Base-by-base conservation (phyloP, 305 asterid species). In the Petunia hybrid region DNA sequence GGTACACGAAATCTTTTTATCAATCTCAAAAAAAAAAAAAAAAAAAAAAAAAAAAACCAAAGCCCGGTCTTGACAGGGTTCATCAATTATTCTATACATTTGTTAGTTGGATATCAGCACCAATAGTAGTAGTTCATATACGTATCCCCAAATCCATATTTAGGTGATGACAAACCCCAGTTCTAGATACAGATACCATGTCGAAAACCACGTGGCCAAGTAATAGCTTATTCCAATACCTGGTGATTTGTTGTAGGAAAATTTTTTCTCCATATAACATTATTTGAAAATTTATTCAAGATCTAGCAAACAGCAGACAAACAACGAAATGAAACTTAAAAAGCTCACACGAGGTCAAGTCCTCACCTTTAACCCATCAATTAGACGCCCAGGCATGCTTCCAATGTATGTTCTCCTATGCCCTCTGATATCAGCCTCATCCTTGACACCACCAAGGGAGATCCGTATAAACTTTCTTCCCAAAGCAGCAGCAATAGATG, bases 351-450 rank as follows among this genome's bases (percentile, higher is more conserved):
- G 80, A 38, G 77, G 84, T 76, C 45, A 61, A 14, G 74, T 79
- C 83, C 84, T 48, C 83, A 97, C 99, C 98, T 97, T 97, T 82
- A 97, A 75, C 80, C 99, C 99, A 88, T 97, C 99, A 90, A 97
- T 88, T 86, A 97, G 98, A 80, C 98, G 98, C 65, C 99, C 99
- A 74, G 98, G 99, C 99, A 97, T 97, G 88, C 99, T 97, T 84
- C 99, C 99, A 81, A 94, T 93, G 80, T 97, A 97, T 61, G 98
- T 93, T 84, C 99, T 94, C 83, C 99, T 91, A 80, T 93, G 99
- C 88, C 99, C 99, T 87, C 99, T 90, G 82, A 97, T 93, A 83
- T 97, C 98, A 68, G 99, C 99, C 89, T 97, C 99, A 81, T 97
- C 99, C 83, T 94, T 94, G 35, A 97, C 99, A 86, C 99, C 99